Conservation (phyloP, 768 basidiomycete genomes). For the Steccherinum ochraceum region DNA sequence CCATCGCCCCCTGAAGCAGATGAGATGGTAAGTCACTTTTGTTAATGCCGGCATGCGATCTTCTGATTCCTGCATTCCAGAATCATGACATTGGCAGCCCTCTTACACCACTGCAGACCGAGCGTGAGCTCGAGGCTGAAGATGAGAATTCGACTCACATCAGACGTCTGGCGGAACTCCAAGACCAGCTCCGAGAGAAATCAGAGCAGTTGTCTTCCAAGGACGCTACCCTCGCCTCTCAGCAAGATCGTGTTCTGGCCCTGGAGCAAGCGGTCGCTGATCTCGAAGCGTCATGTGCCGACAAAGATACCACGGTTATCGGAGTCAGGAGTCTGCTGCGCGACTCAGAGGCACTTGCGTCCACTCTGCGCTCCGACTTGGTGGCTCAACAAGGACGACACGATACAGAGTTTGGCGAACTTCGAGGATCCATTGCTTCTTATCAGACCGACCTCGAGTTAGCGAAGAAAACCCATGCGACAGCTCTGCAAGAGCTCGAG, state of each 20-base stretch:
- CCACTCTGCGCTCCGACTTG: not conserved
- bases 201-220: slow-evolving; percentile 1
- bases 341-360: not conserved
- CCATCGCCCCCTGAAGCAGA: not conserved
- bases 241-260: not conserved
- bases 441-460: not conserved
- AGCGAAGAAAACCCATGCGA: not conserved
- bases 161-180: not conserved
- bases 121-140: not conserved
- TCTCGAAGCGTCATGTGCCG: slow-evolving; percentile 8
- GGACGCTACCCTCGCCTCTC: slow-evolving; percentile 1
- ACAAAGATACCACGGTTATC: not conserved
- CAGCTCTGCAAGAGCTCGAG: not conserved
- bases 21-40: not conserved
- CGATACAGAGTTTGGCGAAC: not conserved
- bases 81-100: no score
- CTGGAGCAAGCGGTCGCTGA: slow-evolving; percentile 15
- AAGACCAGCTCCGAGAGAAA: slow-evolving; percentile 8
- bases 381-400: not conserved
- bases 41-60: no score
- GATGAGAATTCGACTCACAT: not conserved
- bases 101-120: not conserved
- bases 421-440: not conserved
- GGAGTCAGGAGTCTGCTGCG: not conserved
- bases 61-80: no score